Conservation (phyloP, 495 filamentous ascomycete species). For the Aspergillus incahuasiensis region DNA sequence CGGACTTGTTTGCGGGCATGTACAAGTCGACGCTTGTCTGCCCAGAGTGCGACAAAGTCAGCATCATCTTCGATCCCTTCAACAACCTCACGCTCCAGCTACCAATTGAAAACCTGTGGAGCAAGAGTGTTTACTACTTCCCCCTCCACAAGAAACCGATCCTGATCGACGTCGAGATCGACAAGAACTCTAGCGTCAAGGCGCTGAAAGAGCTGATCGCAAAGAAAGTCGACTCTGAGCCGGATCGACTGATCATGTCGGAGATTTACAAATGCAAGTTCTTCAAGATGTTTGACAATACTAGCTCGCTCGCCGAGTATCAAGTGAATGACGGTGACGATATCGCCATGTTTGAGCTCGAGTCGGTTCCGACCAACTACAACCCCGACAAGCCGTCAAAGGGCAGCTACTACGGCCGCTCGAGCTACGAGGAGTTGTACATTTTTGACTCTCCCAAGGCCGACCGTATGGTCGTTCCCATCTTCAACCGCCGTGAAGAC, state of each 20-base stretch:
- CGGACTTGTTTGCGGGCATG: constrained; percentile 91
- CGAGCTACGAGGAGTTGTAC: constrained; percentile 54
- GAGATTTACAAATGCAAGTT: constrained; percentile 79
- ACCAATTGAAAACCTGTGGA: constrained; percentile 76
- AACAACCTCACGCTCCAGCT: constrained; percentile 89
- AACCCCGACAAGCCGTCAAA: constrained; percentile 47
- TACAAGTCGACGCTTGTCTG: constrained; percentile 97
- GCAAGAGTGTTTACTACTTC: constrained; percentile 65
- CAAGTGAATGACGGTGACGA: constrained; percentile 58
- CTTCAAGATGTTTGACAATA: constrained; percentile 75
- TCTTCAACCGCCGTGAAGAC: constrained; percentile 64
- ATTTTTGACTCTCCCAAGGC: constrained; percentile 59
- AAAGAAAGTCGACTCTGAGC: constrained; percentile 55
- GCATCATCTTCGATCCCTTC: constrained; percentile 98
- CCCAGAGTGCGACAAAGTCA: constrained; percentile 86
- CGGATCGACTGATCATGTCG: constrained; percentile 58
- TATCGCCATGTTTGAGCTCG: constrained; percentile 74
- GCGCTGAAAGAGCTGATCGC: constrained; percentile 72
- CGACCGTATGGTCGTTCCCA: constrained; percentile 70
- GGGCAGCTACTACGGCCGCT: constrained; percentile 39
- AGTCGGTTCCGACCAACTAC: constrained; percentile 71
- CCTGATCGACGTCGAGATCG: constrained; percentile 76
- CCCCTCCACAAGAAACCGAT: constrained; percentile 63
- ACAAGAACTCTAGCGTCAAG: constrained; percentile 72
- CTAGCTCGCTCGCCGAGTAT: constrained; percentile 59